Evolutionary conservation across 352 stramenopile species (phyloP), one percentile per base, ranked within the genome.

Genomic region (Phytophthora rubi): DNA sequence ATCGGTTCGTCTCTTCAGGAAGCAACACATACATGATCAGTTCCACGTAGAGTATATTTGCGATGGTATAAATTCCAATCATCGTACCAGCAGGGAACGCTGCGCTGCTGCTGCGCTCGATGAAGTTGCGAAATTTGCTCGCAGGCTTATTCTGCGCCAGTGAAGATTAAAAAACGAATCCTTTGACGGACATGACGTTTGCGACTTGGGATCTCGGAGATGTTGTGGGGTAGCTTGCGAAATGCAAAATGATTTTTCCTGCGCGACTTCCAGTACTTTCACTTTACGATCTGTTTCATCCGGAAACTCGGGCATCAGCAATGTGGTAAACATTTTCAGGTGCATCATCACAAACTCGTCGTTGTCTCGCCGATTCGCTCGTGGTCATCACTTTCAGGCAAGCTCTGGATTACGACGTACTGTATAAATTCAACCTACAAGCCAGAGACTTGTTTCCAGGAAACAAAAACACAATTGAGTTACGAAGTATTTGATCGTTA

Each of bases 61-160:
- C n/a, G 39, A 18, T 47, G 39, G 39, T 47, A 15, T 47, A 18
- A 47, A 47, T 8, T 18, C 12, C 6, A 16, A 18, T 6, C 39
- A 47, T 8, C 33, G 45, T 59, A 80, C 73, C 73, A 47, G 69
- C 62, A 26, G 69, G 69, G 21, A 80, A 80, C 9, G 44, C 44
- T 0, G 69, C 63, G 2, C 37, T 35, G 39, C 21, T 51, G 15
- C 59, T 73, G 45, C 58, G 54, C 55, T 80, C 59, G 54, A 77
- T 80, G 55, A 73, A 77, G 55, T 77, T 71, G 44, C 65, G 64
- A 53, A 77, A 77, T 44, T 60, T 68, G 58, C 57, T 71, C 0
- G 56, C 64, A 53, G 64, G 57, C 15, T 71, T 71, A 32, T 57
- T 69, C 26, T 63, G 62, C 6, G 39, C 49, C 21, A 62, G 66